phyloP scores from a whole-genome alignment of 2,329 filamentous ascomycete species.

The Helotiales sp. region DNA sequence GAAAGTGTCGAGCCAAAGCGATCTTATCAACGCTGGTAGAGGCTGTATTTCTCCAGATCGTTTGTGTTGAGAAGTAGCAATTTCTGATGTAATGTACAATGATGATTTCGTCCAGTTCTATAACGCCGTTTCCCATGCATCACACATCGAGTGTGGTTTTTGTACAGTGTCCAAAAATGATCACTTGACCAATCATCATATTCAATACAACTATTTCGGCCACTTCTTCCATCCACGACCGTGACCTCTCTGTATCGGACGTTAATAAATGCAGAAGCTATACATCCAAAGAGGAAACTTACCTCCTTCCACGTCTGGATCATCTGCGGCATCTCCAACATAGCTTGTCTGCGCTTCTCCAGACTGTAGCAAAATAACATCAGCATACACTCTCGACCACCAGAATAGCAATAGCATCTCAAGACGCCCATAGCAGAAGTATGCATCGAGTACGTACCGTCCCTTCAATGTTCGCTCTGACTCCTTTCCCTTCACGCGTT shows the following conservation, averaged over 20 bases:
- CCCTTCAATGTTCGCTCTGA: slow-evolving; percentile 87
- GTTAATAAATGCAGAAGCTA: slow-evolving; percentile 44
- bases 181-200: not conserved
- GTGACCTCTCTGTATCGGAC: slow-evolving; percentile 62
- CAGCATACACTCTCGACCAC: slow-evolving; percentile 18
- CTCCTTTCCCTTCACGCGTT: slow-evolving; percentile 92
- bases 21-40: not conserved
- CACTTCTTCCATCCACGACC: slow-evolving; percentile 77
- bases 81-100: not conserved
- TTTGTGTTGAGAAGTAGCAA: not conserved
- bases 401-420: not conserved
- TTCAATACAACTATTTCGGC: slow-evolving; percentile 55
- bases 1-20: not conserved
- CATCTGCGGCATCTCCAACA: slow-evolving; percentile 92
- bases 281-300: slow-evolving; percentile 44
- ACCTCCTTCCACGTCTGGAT: slow-evolving; percentile 94
- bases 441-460: slow-evolving; percentile 56
- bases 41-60: not conserved
- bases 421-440: not conserved
- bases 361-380: slow-evolving; percentile 57
- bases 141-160: slow-evolving; percentile 27
- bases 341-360: slow-evolving; percentile 87
- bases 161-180: slow-evolving; percentile 29
- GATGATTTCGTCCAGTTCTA: slow-evolving; percentile 11
- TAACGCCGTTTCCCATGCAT: slow-evolving; percentile 29